Evolutionary conservation across 176 grass and related monocot genomes (phyloP), one percentile per base, ranked within the genome.

Genomic region (Eremochloa ophiuroides): DNA sequence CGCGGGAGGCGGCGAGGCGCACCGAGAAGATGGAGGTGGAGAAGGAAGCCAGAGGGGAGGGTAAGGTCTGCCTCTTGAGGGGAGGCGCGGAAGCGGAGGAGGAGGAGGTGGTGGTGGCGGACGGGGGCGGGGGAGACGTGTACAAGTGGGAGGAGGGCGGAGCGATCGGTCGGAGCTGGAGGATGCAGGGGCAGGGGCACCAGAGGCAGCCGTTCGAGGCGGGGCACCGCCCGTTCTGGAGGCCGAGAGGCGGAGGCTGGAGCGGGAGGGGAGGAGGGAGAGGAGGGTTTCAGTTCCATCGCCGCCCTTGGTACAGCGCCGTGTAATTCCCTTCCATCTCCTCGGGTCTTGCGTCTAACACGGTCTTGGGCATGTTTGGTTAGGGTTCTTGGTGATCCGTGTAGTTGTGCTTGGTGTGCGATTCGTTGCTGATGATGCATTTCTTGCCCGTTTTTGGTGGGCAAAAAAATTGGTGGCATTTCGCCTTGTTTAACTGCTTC

Each of bases 211-310:
- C 82, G 23, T 1, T 6, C 16, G 43, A 70, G 48, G 75, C 48
- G 30, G 60, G 76, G 75, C 65, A 43, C 61, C 60, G 75, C 29
- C 17, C 38, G 5, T n/a, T 77, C 12, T 84, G 81, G 81, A 74
- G 61, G 69, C 81, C 68, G 17, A 79, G 75, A 17, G 65, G 73
- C 11, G 63, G 77, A 51, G 77, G 43, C 75, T 9, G 63, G 31
- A 43, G 27, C 60, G 69, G 77, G 76, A 74, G 59, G 44, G 70
- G 44, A 50, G 70, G 76, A 26, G 62, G 77, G 58, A 79, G 85
- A 73, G 28, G 69, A 79, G 81, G 81, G 69, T 88, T 88, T 79
- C 81, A 80, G 75, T 78, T 78, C 53, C 86, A 59, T 39, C 38
- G 50, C 69, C 6, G 38, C 69, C 48, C 86, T 80, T 80, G 81